Conservation (phyloP, 1,284 basidiomycete genomes). For the Exsudoporus floridanus region DNA sequence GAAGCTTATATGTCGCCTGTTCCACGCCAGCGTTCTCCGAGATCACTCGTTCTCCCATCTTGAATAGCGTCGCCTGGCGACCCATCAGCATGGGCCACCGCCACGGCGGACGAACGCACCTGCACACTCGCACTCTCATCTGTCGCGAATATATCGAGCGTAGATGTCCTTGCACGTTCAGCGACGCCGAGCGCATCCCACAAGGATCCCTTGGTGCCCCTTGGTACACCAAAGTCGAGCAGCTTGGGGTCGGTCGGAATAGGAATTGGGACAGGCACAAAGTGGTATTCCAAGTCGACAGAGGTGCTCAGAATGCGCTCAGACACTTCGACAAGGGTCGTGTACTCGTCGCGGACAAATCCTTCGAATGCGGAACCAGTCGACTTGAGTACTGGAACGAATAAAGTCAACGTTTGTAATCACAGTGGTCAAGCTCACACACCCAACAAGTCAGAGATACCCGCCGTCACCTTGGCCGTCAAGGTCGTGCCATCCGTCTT, state of each 20-base stretch:
- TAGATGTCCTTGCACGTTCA: conserved; percentile 58
- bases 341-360: conserved; percentile 86
- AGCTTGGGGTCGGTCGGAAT: conserved; percentile 49
- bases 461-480: conserved; percentile 62
- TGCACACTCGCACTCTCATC: conserved; percentile 93
- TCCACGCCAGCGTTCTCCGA: conserved; percentile 62
- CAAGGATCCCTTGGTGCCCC: conserved; percentile 46
- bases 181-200: conserved; percentile 65
- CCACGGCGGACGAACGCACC: conserved; percentile 41
- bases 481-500: conserved; percentile 59
- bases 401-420: not conserved
- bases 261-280: conserved; percentile 50
- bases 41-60: conserved; percentile 80
- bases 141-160: conserved; percentile 80
- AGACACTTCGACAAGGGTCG: conserved; percentile 77
- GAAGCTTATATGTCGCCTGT: conserved; percentile 73
- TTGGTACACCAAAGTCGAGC: conserved; percentile 49
- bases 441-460: conserved; percentile 80
- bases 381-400: conserved; percentile 76
- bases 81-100: not conserved
- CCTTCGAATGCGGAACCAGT: conserved; percentile 84
- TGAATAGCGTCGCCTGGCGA: conserved; percentile 81
- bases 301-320: conserved; percentile 90
- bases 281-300: conserved; percentile 71
- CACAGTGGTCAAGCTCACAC: conserved; percentile 20